Percentiles rank a stretch among this genome's conserved stretches.
These are phyloP conservation scores for Periconia macrospinosa DNA, from an alignment of 2,329 filamentous ascomycete genomes.

Conservation along the genomic window DNA sequence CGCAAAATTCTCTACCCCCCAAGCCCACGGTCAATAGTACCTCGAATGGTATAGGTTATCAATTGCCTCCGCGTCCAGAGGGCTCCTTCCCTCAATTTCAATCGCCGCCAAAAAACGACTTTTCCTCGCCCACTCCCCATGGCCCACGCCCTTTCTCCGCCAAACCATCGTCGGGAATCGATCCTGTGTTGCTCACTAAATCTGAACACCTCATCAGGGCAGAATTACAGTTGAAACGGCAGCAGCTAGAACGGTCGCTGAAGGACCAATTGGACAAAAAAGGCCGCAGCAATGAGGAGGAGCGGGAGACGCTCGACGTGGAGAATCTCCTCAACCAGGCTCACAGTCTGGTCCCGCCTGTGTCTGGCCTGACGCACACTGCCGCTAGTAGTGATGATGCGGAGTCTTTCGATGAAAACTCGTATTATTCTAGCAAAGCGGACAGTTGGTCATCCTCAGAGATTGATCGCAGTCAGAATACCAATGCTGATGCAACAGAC, in stretches of 20 bases:
- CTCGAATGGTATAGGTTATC: constrained; percentile 25
- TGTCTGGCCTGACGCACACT: constrained; percentile 58
- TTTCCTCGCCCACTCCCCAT: constrained; percentile 22
- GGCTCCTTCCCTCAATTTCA: constrained; percentile 25
- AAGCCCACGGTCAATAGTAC: constrained; percentile 36
- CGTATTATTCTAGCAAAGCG: constrained; percentile 90
- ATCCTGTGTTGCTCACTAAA: constrained; percentile 83
- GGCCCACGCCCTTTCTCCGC: constrained; percentile 38
- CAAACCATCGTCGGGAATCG: constrained; percentile 63
- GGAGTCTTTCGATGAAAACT: constrained; percentile 90
- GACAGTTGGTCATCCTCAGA: constrained; percentile 71
- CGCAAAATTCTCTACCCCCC: constrained; percentile 25
- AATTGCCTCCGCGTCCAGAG: constrained; percentile 34
- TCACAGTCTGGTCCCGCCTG: constrained; percentile 70
- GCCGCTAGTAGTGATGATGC: constrained; percentile 67
- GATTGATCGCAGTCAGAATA: constrained; percentile 31
- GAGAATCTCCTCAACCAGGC: constrained; percentile 57
- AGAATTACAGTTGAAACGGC: constrained; percentile 77
- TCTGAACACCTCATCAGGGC: constrained; percentile 82
- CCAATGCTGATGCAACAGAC: constrained; percentile 33
- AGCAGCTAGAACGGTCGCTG: constrained; percentile 76
- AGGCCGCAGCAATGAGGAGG: constrained; percentile 54
- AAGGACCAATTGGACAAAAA: constrained; percentile 72
- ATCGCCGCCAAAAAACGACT: constrained; percentile 19
- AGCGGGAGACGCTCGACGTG: constrained; percentile 49